Conservation (phyloP, 345 rosid species). For the Aegle marmelos region DNA sequence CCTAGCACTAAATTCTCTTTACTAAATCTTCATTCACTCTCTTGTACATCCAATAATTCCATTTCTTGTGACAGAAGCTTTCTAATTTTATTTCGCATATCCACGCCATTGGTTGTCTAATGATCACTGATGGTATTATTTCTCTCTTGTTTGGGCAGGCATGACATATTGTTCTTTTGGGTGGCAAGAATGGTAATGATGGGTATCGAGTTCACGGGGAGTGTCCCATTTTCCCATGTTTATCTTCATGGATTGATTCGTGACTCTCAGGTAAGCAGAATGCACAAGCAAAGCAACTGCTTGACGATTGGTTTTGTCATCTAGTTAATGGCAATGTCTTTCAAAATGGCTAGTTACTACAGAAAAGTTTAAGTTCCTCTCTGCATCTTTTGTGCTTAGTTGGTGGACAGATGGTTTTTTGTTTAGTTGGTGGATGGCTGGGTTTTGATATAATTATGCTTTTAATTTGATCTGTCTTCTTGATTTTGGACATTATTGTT, state of each 20-base stretch:
- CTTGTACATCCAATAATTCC: not conserved
- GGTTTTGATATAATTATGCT: not conserved
- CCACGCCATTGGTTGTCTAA: not conserved
- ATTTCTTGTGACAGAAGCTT: not conserved
- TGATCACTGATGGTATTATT: slow-evolving; percentile 11
- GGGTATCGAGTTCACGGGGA: slow-evolving; percentile 98
- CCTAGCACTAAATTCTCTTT: not conserved
- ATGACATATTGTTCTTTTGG: slow-evolving; percentile 98
- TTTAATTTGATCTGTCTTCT: not conserved
- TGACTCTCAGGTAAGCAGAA: slow-evolving; percentile 73
- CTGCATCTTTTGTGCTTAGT: not conserved
- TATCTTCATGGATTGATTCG: slow-evolving; percentile 96
- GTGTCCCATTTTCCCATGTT: slow-evolving; percentile 81
- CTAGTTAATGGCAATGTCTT: slow-evolving; percentile 3
- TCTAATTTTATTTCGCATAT: not conserved
- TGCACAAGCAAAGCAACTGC: not conserved
- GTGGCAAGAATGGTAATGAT: slow-evolving; percentile 99
- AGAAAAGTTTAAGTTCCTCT: not conserved
- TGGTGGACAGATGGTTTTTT: not conserved
- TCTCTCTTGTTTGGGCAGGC: slow-evolving; percentile 61
- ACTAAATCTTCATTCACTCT: not conserved
- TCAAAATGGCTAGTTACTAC: not conserved
- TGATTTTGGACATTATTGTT: not conserved
- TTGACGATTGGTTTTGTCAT: not conserved
- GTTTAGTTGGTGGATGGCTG: not conserved